These are phyloP conservation scores for Fomitopsis serialis DNA, from an alignment of 768 basidiomycete genomes.

Conservation along the genomic window DNA sequence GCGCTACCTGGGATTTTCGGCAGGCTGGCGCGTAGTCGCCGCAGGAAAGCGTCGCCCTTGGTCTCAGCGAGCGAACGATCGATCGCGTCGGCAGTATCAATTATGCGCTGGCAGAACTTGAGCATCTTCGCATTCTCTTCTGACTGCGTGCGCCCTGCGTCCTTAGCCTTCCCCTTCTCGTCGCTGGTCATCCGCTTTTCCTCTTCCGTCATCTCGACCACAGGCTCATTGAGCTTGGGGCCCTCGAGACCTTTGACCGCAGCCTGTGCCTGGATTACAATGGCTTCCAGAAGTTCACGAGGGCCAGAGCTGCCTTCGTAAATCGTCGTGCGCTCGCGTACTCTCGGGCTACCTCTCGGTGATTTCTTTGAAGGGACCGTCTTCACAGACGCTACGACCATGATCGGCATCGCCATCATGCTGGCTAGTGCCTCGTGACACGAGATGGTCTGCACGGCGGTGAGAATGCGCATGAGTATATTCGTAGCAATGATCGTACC, in stretches of 20 bases:
- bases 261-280: conserved; percentile 89
- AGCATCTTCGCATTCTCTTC: conserved; percentile 79
- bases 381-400: conserved; percentile 73
- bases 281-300: conserved; percentile 85
- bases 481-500: conserved; percentile 35
- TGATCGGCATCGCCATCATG: conserved; percentile 97
- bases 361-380: conserved; percentile 52
- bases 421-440: conserved; percentile 89
- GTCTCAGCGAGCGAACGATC: conserved; percentile 85
- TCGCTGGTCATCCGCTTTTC: conserved; percentile 79
- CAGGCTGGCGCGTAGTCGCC: conserved; percentile 67
- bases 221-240: conserved; percentile 40
- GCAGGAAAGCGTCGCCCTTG: conserved; percentile 84
- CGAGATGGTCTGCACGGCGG: conserved; percentile 69
- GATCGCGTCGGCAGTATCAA: conserved; percentile 77
- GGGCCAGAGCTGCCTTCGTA: conserved; percentile 92
- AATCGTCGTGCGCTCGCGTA: conserved; percentile 76
- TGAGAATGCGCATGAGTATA: conserved; percentile 2
- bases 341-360: conserved; percentile 38
- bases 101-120: conserved; percentile 81
- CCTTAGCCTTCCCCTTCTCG: conserved; percentile 63
- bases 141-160: conserved; percentile 36
- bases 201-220: conserved; percentile 74
- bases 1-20: conserved; percentile 61
- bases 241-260: conserved; percentile 85